phyloP scores from a whole-genome alignment of 331 rosid genomes.

The Ulmus americana region DNA sequence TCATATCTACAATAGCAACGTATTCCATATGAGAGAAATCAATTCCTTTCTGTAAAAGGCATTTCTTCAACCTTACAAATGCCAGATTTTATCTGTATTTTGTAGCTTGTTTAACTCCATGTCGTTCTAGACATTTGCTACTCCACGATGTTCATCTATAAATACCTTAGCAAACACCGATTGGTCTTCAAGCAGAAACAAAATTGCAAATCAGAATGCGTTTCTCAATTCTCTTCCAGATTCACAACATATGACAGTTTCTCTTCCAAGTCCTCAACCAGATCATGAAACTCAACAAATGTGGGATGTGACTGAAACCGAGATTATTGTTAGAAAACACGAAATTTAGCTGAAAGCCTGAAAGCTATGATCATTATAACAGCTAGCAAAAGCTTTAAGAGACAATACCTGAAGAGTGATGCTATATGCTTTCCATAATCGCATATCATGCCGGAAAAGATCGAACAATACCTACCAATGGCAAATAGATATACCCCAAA shows the following conservation, averaged over 20 bases:
- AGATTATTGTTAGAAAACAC: slow-evolving; percentile 15
- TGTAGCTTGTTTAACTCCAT: neutral
- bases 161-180: slow-evolving; percentile 8
- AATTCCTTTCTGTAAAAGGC: slow-evolving; percentile 4
- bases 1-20: slow-evolving; percentile 18
- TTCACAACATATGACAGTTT: slow-evolving; percentile 49
- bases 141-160: neutral
- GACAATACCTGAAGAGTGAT: slow-evolving; percentile 62
- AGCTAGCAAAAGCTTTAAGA: slow-evolving; percentile 6
- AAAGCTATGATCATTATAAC: neutral
- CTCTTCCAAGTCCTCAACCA: slow-evolving; percentile 61
- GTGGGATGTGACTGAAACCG: slow-evolving; percentile 50
- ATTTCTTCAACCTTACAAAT: neutral
- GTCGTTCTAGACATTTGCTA: neutral
- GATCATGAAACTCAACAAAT: slow-evolving; percentile 67
- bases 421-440: slow-evolving; percentile 82
- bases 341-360: slow-evolving; percentile 16
- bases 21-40: slow-evolving; percentile 3
- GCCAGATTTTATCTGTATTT: slow-evolving; percentile 13
- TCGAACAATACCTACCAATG: slow-evolving; percentile 59
- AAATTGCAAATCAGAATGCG: slow-evolving; percentile 18
- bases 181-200: slow-evolving; percentile 9
- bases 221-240: slow-evolving; percentile 35
- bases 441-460: slow-evolving; percentile 68
- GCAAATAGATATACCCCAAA: too few species aligned